phyloP scores from a whole-genome alignment of 2,329 filamentous ascomycete genomes.

The Cadophora malorum region DNA sequence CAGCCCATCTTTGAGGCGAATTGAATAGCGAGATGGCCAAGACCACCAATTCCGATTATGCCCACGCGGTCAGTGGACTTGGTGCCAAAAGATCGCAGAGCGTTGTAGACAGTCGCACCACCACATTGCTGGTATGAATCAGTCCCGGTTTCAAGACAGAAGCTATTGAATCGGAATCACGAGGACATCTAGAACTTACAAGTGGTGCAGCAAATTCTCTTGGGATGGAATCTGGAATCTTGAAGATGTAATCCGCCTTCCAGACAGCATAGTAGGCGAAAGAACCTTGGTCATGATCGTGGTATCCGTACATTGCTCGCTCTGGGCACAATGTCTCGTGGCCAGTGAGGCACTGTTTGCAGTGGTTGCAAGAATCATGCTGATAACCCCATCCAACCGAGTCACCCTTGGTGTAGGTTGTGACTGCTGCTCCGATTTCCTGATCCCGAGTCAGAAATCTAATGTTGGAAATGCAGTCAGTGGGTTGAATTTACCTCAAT shows the following conservation, averaged over 20 bases:
- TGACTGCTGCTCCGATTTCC: slow-evolving; percentile 51
- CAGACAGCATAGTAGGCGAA: slow-evolving; percentile 51
- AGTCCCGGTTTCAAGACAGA: background rate
- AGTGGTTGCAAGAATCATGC: slow-evolving; percentile 51
- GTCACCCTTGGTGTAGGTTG: slow-evolving; percentile 51
- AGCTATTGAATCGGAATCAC: background rate
- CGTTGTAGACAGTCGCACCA: slow-evolving; percentile 51
- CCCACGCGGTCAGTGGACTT: slow-evolving; percentile 45
- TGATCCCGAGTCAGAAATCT: slow-evolving; percentile 22
- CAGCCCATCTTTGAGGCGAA: slow-evolving; percentile 69
- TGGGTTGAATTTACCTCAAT: slow-evolving; percentile 44
- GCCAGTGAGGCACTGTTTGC: slow-evolving; percentile 53
- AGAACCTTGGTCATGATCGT: slow-evolving; percentile 55
- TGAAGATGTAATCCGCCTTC: slow-evolving; percentile 49
- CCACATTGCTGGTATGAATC: slow-evolving; percentile 36
- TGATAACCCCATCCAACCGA: slow-evolving; percentile 56
- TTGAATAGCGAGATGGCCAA: slow-evolving; percentile 68
- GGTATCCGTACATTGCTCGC: slow-evolving; percentile 50
- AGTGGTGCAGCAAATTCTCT: slow-evolving; percentile 52
- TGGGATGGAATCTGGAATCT: slow-evolving; percentile 48
- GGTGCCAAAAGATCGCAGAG: slow-evolving; percentile 47
- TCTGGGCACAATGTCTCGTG: slow-evolving; percentile 52
- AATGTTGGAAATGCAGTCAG: background rate
- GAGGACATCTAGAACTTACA: slow-evolving; percentile 46
- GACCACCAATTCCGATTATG: slow-evolving; percentile 63